phyloP scores from a whole-genome alignment of 768 basidiomycete genomes.

The Kwoniella dejecticola region DNA sequence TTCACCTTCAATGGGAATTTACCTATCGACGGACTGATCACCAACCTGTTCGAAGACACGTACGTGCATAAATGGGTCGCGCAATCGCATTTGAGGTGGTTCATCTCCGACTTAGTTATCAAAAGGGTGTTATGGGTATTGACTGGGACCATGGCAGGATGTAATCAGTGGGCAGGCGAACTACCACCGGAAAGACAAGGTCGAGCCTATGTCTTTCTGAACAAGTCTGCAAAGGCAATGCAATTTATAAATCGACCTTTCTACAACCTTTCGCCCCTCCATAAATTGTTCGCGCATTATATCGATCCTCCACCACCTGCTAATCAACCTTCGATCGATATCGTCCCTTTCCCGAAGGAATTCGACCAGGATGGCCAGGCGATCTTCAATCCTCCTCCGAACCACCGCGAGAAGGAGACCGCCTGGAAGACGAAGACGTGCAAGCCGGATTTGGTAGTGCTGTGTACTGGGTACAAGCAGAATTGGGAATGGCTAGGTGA shows the following conservation, averaged over 20 bases:
- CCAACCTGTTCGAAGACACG: constrained; percentile 62
- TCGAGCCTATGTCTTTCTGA: constrained; percentile 67
- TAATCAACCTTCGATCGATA: constrained; percentile 59
- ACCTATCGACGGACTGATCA: constrained; percentile 60
- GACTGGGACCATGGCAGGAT: constrained; percentile 63
- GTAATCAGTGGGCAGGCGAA: constrained; percentile 69
- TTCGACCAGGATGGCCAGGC: constrained; percentile 59
- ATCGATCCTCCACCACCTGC: constrained; percentile 61
- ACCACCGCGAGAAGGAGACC: constrained; percentile 56
- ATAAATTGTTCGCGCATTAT: constrained; percentile 63
- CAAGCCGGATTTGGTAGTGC: constrained; percentile 42
- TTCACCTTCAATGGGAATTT: constrained; percentile 56
- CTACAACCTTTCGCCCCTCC: constrained; percentile 57
- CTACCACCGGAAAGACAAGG: constrained; percentile 63
- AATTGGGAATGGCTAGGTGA: constrained; percentile 50
- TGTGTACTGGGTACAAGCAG: constrained; percentile 56
- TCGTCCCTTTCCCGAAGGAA: constrained; percentile 63
- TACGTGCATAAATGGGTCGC: constrained; percentile 67
- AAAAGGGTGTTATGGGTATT: constrained; percentile 66
- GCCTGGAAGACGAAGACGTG: constrained; percentile 42
- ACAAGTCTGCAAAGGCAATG: constrained; percentile 62
- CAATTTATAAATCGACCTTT: constrained; percentile 66
- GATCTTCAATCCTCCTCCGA: constrained; percentile 58
- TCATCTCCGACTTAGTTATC: constrained; percentile 63
- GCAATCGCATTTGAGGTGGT: constrained; percentile 63